phyloP scores from a whole-genome alignment of 345 rosid species.

The Dimocarpus longan region DNA sequence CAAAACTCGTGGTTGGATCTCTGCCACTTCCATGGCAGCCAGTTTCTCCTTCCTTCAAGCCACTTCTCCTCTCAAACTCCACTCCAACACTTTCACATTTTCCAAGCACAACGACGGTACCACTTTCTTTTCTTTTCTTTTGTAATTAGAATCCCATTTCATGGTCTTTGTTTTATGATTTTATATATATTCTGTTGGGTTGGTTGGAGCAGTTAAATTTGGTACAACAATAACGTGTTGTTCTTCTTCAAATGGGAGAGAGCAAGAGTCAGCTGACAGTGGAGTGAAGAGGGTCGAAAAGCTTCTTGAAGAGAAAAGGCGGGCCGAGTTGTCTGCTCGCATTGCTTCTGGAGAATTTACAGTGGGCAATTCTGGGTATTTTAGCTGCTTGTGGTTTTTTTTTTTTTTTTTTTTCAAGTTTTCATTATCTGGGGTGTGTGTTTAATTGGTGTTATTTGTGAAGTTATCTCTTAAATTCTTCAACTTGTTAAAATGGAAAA shows the following conservation, averaged over 20 bases:
- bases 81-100: neutral
- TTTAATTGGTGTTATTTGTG: neutral
- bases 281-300: conserved; percentile 47
- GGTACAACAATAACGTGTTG: conserved; percentile 33
- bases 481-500: too few species aligned
- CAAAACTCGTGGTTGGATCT: neutral
- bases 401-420: neutral
- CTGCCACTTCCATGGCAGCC: conserved; percentile 29
- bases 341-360: conserved; percentile 92
- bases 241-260: conserved; percentile 66
- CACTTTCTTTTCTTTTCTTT: neutral
- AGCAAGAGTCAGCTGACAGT: conserved; percentile 41
- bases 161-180: neutral
- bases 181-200: neutral
- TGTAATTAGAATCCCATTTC: neutral
- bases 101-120: conserved; percentile 10
- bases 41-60: conserved; percentile 33
- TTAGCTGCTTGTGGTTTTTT: neutral
- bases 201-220: conserved; percentile 27
- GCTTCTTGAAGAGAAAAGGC: conserved; percentile 65
- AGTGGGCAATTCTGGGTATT: conserved; percentile 59
- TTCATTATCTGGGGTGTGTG: neutral
- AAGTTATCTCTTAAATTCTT: neutral
- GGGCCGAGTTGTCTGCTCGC: conserved; percentile 70
- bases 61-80: conserved; percentile 25